Evolutionary conservation across 805 yeast genomes (phyloP).

Genomic region (Ascoidea rubescens): DNA sequence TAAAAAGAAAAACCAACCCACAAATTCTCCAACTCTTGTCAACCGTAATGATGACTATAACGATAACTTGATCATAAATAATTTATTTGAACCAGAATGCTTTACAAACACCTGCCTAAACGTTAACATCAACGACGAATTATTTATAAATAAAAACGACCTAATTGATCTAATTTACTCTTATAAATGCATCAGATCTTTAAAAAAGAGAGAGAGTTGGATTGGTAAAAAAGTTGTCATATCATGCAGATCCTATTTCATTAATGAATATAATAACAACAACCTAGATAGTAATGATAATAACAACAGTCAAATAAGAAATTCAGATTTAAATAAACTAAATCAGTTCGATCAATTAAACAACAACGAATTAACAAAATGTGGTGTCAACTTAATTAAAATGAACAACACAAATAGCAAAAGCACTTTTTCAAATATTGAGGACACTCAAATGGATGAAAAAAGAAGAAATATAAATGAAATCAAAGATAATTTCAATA

Average conservation of each 20-base stretch:
- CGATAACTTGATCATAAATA: no score
- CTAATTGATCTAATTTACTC: constrained; percentile 4
- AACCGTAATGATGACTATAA: no score
- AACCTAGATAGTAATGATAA: no score
- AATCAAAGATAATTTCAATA: no score
- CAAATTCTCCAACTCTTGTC: no score
- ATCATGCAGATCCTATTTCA: neutral
- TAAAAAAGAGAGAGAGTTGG: constrained; percentile 3
- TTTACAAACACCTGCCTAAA: no score
- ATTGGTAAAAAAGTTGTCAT: neutral
- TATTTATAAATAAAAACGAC: constrained; percentile 4
- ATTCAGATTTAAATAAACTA: no score
- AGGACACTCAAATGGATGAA: no score
- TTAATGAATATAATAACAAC: no score
- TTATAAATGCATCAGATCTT: constrained; percentile 6
- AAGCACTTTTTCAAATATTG: no score
- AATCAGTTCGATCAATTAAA: no score
- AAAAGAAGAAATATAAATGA: neutral
- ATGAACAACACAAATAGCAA: neutral
- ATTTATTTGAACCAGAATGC: neutral
- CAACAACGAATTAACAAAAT: neutral
- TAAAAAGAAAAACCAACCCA: no score
- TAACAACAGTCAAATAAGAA: neutral
- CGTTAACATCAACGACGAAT: neutral
- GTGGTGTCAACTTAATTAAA: neutral